Evolutionary conservation across 441 rosid genomes (phyloP).

Genomic region (Daphne laureola): DNA sequence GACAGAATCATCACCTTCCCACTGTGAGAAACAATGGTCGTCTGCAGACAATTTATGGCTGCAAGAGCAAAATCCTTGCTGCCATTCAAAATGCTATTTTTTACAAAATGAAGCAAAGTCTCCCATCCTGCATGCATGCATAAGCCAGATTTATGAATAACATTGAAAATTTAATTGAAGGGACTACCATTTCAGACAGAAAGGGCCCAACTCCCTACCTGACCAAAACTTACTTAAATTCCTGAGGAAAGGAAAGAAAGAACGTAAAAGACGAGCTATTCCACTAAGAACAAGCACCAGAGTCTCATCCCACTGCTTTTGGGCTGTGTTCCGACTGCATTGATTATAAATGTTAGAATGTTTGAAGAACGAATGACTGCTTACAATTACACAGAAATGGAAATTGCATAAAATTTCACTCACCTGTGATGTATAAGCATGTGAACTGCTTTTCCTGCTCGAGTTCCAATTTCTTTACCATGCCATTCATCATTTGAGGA

Average conservation of each 20-base stretch:
- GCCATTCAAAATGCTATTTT: constrained; percentile 73
- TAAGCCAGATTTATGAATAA: constrained; percentile 1
- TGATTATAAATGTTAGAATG: constrained; percentile 15
- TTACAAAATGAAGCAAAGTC: constrained; percentile 68
- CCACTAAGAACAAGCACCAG: constrained; percentile 96
- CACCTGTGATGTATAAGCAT: constrained; percentile 99
- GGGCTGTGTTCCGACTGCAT: constrained; percentile 95
- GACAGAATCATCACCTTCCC: constrained; percentile 48
- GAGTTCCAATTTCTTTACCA: constrained; percentile 94
- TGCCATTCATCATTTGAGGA: constrained; percentile 99
- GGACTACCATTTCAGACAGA: background rate
- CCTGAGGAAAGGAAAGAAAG: constrained; percentile 85
- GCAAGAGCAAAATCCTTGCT: constrained; percentile 97
- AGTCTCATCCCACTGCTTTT: constrained; percentile 99
- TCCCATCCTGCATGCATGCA: constrained; percentile 75
- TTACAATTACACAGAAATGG: constrained; percentile 7
- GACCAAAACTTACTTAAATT: constrained; percentile 83
- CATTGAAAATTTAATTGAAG: background rate
- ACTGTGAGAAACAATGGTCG: constrained; percentile 71
- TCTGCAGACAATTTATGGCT: constrained; percentile 83
- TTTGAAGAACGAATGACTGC: constrained; percentile 5
- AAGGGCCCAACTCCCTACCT: constrained; percentile 37
- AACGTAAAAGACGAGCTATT: constrained; percentile 86
- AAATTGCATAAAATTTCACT: constrained; percentile 13
- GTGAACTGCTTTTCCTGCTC: constrained; percentile 97